These are phyloP conservation scores for Pestalotiopsis sp. DNA, from an alignment of 2,329 filamentous ascomycete species.

Conservation along the genomic window DNA sequence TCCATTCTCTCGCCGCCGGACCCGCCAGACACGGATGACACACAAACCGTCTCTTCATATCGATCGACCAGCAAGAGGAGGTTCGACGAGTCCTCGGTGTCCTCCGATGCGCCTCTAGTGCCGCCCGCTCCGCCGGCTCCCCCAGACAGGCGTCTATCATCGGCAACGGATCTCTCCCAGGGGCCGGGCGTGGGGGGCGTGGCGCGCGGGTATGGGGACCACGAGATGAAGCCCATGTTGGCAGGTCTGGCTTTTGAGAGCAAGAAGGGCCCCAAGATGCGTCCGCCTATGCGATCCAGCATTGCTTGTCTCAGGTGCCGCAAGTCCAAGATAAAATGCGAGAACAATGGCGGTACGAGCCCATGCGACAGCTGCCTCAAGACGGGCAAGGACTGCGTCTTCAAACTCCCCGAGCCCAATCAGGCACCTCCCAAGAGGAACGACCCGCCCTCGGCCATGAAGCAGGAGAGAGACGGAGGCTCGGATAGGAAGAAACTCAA, in stretches of 20 bases:
- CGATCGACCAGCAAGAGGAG: constrained; percentile 36
- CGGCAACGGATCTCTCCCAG: constrained; percentile 23
- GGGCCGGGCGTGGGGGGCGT: constrained; percentile 21
- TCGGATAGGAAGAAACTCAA: constrained; percentile 51
- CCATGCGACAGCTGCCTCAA: constrained; percentile 75
- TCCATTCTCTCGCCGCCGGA: constrained; percentile 50
- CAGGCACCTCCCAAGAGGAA: constrained; percentile 42
- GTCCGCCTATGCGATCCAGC: constrained; percentile 68
- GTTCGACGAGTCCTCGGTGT: constrained; percentile 35
- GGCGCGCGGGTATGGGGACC: constrained; percentile 24
- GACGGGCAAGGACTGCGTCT: constrained; percentile 65
- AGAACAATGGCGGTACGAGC: constrained; percentile 71
- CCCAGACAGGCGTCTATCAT: constrained; percentile 25
- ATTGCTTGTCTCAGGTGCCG: constrained; percentile 78
- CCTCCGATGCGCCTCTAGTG: constrained; percentile 27
- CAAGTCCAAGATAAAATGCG: constrained; percentile 83
- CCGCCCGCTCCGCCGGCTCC: constrained; percentile 26
- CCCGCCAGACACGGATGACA: constrained; percentile 39
- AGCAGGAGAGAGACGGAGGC: constrained; percentile 41
- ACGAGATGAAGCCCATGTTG: constrained; percentile 34
- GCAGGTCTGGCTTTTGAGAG: constrained; percentile 32
- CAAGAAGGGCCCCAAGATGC: constrained; percentile 44
- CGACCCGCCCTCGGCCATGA: constrained; percentile 36
- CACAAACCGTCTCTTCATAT: constrained; percentile 29
- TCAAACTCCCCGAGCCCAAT: constrained; percentile 61